Conservation (phyloP, 345 rosid species). For the Boechera divaricarpa region DNA sequence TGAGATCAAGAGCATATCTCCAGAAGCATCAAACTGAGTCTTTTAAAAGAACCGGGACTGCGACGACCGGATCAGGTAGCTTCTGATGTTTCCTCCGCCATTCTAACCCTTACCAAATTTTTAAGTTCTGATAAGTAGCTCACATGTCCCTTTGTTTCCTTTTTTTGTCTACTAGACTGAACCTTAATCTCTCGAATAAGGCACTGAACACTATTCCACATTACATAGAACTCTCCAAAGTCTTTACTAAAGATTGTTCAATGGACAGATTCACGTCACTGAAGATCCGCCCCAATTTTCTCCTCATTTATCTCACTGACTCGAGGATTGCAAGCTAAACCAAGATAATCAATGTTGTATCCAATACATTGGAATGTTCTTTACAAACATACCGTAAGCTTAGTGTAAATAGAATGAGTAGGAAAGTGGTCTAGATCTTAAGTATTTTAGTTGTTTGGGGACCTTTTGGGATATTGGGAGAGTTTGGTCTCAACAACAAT, state of each 20-base stretch:
- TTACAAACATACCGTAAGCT: neutral
- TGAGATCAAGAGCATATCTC: slow-evolving; percentile 71
- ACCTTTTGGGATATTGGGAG: neutral
- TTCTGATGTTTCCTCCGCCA: slow-evolving; percentile 6
- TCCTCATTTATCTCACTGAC: slow-evolving; percentile 20
- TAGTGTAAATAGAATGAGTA: slow-evolving; percentile 8
- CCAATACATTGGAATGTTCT: neutral
- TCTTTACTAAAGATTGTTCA: slow-evolving; percentile 12
- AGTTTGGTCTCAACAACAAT: neutral
- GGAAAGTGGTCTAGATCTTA: neutral
- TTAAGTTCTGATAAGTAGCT: slow-evolving; percentile 8
- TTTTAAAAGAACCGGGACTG: slow-evolving; percentile 27
- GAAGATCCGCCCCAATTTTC: slow-evolving; percentile 1
- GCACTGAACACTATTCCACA: slow-evolving; percentile 12
- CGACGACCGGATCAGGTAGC: slow-evolving; percentile 14
- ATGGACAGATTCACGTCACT: slow-evolving; percentile 9
- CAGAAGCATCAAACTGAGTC: slow-evolving; percentile 50
- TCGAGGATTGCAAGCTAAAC: slow-evolving; percentile 5
- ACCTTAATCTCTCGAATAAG: slow-evolving; percentile 7
- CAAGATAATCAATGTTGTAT: slow-evolving; percentile 19
- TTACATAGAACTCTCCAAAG: neutral
- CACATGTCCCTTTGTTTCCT: slow-evolving; percentile 29
- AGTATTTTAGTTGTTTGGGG: slow-evolving; percentile 17
- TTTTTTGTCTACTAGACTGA: slow-evolving; percentile 31
- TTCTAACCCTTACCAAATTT: neutral